These are phyloP conservation scores for Sarocladiaceae sp. DNA, from an alignment of 2,329 filamentous ascomycete species.

Conservation along the genomic window DNA sequence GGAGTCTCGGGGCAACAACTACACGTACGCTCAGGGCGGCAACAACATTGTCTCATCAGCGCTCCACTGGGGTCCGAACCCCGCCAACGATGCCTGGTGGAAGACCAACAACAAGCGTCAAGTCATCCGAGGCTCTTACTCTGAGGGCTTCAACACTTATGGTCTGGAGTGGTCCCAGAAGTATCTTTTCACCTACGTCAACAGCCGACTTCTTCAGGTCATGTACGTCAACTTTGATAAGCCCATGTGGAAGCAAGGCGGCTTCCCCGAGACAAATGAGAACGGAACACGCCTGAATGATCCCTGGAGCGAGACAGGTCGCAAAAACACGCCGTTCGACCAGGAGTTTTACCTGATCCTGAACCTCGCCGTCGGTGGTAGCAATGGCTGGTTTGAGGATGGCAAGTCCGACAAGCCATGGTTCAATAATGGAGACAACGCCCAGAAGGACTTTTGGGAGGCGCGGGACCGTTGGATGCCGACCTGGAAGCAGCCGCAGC, in stretches of 20 bases:
- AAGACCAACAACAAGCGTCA: slow-evolving; percentile 71
- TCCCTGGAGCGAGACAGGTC: slow-evolving; percentile 57
- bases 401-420: slow-evolving; percentile 68
- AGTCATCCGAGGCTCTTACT: slow-evolving; percentile 69
- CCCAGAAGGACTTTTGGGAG: slow-evolving; percentile 72
- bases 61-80: slow-evolving; percentile 74
- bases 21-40: slow-evolving; percentile 67
- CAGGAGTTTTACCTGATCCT: slow-evolving; percentile 70
- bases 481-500: slow-evolving; percentile 63
- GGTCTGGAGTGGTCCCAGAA: slow-evolving; percentile 84
- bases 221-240: slow-evolving; percentile 69
- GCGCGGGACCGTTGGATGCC: slow-evolving; percentile 58
- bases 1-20: slow-evolving; percentile 78
- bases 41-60: slow-evolving; percentile 76
- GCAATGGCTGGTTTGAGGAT: slow-evolving; percentile 80
- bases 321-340: slow-evolving; percentile 65
- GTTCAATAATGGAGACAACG: slow-evolving; percentile 61
- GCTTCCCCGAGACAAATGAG: slow-evolving; percentile 55
- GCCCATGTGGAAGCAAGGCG: slow-evolving; percentile 61
- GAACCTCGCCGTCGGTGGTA: slow-evolving; percentile 69
- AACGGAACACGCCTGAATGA: slow-evolving; percentile 62
- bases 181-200: slow-evolving; percentile 82
- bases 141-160: slow-evolving; percentile 64
- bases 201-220: slow-evolving; percentile 72
- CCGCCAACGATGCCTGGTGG: slow-evolving; percentile 73